Evolutionary conservation across 208 protist genomes (phyloP).

Genomic region (Acanthamoeba lenticulata): DNA sequence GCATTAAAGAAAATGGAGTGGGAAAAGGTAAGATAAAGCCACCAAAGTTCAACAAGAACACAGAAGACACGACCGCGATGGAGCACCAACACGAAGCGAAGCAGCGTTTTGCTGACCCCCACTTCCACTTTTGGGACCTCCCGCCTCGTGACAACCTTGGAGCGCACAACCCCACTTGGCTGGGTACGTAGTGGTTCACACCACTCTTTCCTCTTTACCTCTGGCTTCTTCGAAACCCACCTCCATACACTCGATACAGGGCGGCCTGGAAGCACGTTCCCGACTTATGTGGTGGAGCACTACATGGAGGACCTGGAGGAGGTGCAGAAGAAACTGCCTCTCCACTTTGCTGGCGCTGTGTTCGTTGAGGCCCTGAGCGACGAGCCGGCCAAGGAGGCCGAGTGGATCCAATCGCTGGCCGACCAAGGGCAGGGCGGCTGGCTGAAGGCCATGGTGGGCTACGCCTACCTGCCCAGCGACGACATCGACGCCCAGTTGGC

Average conservation of each 20-base stretch:
- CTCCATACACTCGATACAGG: not conserved
- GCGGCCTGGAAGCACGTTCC: not conserved
- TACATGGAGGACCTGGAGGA: not conserved
- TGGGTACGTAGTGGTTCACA: not conserved
- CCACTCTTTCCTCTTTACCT: not conserved
- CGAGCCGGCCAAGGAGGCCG: slow-evolving; percentile 1
- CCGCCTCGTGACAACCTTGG: not conserved
- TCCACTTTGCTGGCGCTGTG: not conserved
- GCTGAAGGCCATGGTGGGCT: slow-evolving; percentile 49
- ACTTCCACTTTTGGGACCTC: slow-evolving; percentile 55
- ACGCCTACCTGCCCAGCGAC: slow-evolving; percentile 39
- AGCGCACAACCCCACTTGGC: not conserved
- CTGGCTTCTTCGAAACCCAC: not conserved
- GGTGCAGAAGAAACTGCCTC: no score
- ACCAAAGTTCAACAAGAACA: no score
- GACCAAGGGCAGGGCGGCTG: not conserved
- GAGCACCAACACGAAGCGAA: not conserved
- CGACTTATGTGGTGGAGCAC: not conserved
- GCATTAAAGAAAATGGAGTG: no score
- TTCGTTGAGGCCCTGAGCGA: slow-evolving; percentile 63
- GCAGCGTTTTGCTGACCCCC: not conserved
- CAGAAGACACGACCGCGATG: no score
- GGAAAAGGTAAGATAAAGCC: no score
- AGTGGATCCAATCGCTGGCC: not conserved
- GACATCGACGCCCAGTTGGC: slow-evolving; percentile 5